Percentiles rank a stretch among this genome's conserved stretches.
Conservation (phyloP, 1,284 basidiomycete species). For the Malassezia japonica region DNA sequence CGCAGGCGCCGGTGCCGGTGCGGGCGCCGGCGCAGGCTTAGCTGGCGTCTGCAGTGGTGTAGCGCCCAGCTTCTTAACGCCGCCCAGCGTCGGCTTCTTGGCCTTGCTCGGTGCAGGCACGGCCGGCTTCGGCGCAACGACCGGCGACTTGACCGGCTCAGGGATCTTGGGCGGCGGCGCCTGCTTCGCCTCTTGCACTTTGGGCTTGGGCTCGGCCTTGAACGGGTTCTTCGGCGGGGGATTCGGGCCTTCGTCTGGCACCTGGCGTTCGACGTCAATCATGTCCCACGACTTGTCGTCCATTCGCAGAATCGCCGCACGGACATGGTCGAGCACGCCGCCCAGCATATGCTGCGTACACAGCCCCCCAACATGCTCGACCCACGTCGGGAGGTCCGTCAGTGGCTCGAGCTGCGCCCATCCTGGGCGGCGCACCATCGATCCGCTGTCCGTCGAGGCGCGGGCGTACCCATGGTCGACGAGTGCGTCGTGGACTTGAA, state of each 20-base stretch:
- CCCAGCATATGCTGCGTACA: constrained; percentile 7
- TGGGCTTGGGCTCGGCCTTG: no score
- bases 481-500: not conserved
- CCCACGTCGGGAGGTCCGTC: constrained; percentile 12
- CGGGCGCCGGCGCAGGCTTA: no score
- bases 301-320: not conserved
- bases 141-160: no score
- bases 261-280: not conserved
- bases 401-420: not conserved
- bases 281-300: constrained; percentile 11
- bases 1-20: not conserved
- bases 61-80: constrained; percentile 9
- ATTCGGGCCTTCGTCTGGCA: no score
- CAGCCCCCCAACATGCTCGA: not conserved
- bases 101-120: not conserved
- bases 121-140: no score
- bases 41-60: no score
- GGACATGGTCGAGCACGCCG: not conserved
- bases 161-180: no score
- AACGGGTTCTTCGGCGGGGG: no score
- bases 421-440: not conserved
- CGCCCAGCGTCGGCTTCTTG: constrained; percentile 10
- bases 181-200: not conserved
- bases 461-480: not conserved
- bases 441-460: not conserved